A percentile compares a stretch with the other conserved stretches of the same genome.
Evolutionary conservation across 139 green algal species (phyloP).

Genomic region (Chlamydomonas sphaeroides): DNA sequence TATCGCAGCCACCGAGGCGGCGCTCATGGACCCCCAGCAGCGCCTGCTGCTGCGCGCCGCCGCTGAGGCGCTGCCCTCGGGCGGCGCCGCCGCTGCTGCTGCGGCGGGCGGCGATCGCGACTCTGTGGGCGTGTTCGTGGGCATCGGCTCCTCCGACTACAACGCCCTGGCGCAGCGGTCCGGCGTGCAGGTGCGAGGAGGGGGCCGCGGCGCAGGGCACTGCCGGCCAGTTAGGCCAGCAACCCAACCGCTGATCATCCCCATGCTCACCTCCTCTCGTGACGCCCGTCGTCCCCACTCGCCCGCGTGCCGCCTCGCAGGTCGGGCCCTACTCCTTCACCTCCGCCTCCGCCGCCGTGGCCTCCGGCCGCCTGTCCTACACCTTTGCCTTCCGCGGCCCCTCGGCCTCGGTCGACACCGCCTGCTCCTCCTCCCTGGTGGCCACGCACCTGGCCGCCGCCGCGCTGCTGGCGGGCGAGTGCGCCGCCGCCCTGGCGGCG

Average conservation of each 20-base stretch:
- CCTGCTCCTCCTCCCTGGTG: conserved; percentile 83
- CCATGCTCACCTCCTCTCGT: too few relatives aligned
- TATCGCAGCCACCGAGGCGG: conserved; percentile 62
- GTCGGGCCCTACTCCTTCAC: conserved; percentile 66
- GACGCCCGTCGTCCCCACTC: too few relatives aligned
- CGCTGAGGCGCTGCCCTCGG: conserved; percentile 37
- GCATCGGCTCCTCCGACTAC: conserved; percentile 76
- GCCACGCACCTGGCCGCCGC: conserved; percentile 70
- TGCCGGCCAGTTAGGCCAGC: too few relatives aligned
- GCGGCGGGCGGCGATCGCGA: conserved; percentile 8
- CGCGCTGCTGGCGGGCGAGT: conserved; percentile 46
- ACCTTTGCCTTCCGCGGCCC: conserved; percentile 72
- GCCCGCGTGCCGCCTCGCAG: conserved; percentile 28
- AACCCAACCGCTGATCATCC: too few relatives aligned
- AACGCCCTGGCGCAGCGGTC: conserved; percentile 56
- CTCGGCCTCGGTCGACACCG: conserved; percentile 79
- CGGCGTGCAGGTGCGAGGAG: conserved; percentile 44
- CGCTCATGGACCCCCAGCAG: conserved; percentile 86
- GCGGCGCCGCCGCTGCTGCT: not conserved
- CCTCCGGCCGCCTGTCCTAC: conserved; percentile 71
- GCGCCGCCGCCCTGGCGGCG: conserved; percentile 48
- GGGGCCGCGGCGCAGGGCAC: too few relatives aligned
- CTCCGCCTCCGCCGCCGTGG: conserved; percentile 60
- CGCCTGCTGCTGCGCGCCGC: conserved; percentile 73
- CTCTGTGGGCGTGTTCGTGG: conserved; percentile 75